Evolutionary conservation across 2,329 filamentous ascomycete genomes (phyloP), one percentile per base, ranked within the genome.

Genomic region (Trichophyton verrucosum): DNA sequence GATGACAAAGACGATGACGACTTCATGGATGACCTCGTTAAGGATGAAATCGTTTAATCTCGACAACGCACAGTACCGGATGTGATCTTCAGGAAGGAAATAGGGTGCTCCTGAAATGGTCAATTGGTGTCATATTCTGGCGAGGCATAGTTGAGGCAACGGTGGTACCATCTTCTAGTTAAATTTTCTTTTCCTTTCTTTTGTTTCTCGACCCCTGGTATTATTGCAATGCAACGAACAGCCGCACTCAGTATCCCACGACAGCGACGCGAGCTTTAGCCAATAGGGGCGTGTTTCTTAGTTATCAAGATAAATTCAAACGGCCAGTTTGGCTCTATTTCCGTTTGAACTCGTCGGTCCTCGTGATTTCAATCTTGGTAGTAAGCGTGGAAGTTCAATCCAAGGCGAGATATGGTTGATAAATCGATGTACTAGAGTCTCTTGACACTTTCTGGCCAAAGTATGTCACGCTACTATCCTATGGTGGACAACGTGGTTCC

Each of bases 1-100:
- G 59, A 61, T 3, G 33, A 61, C 15, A 38, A 44, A 4, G 53
- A 60, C 44, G 58, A 61, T 11, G 57, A 40, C 27, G 49, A 59
- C 27, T 27, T 24, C 22, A 53, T 53, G 24, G 49, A 53, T n/a
- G 49, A 4, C 3, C 1, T 33, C 11, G 24, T 58, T 3, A 55
- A 61, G 8, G 44, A 51, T 8, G 56, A 63, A 17, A 55, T 24
- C 24, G 20, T 56, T 56, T 40, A 40, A 40, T 15, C 55, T 33
- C 33, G n/a, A 24, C 8, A 6, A 30, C 51, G 40, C 27, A 7
- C 27, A 11, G 5, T 3, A 4, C 51, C 27, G 36, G 33, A 38
- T 47, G 3, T 22, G 20, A 47, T 22, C 22, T 47, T 22, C 17
- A 20, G 17, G 22, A 20, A 6, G 2, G 9, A 47, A 9, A 3